These are phyloP conservation scores for Globisporangium alternatum DNA, from an alignment of 352 stramenopile species.

Conservation along the genomic window DNA sequence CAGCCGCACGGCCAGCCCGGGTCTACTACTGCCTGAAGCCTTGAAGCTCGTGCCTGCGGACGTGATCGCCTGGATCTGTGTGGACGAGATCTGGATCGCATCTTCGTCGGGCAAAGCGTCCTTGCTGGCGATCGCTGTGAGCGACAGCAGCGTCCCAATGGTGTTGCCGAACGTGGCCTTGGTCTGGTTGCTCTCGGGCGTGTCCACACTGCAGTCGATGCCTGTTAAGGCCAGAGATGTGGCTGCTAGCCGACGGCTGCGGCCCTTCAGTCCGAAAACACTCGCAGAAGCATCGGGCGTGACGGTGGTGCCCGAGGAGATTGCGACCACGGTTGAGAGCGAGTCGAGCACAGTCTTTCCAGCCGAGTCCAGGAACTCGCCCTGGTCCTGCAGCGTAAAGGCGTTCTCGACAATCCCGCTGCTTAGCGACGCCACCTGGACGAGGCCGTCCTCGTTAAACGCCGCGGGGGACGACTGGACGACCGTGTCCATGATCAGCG, in stretches of 20 bases:
- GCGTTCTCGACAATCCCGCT: constrained; percentile 42
- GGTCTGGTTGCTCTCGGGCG: constrained; percentile 19
- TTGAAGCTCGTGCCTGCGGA: constrained; percentile 29
- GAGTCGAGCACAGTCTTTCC: constrained; percentile 40
- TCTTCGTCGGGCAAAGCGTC: constrained; percentile 42
- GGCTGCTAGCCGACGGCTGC: constrained; percentile 15
- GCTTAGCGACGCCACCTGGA: constrained; percentile 36
- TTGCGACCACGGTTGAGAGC: constrained; percentile 36
- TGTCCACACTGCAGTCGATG: constrained; percentile 10
- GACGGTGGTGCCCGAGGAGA: constrained; percentile 14
- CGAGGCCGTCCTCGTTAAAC: constrained; percentile 31
- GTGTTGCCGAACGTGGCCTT: constrained; percentile 29
- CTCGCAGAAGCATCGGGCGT: neutral
- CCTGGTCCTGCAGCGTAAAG: constrained; percentile 33
- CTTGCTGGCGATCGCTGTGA: constrained; percentile 51
- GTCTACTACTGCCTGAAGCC: neutral
- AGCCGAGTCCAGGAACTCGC: constrained; percentile 39
- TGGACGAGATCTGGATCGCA: constrained; percentile 24
- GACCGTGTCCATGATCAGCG: constrained; percentile 41
- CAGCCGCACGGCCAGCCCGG: constrained; percentile 36
- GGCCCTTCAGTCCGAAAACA: neutral
- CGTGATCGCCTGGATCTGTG: constrained; percentile 33
- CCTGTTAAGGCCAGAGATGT: neutral
- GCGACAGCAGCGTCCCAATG: constrained; percentile 44
- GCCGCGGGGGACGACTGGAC: constrained; percentile 33